Percentiles rank a stretch among this genome's conserved stretches.
Evolutionary conservation across 768 basidiomycete species (phyloP).

Genomic region (Tulasnella sp.): DNA sequence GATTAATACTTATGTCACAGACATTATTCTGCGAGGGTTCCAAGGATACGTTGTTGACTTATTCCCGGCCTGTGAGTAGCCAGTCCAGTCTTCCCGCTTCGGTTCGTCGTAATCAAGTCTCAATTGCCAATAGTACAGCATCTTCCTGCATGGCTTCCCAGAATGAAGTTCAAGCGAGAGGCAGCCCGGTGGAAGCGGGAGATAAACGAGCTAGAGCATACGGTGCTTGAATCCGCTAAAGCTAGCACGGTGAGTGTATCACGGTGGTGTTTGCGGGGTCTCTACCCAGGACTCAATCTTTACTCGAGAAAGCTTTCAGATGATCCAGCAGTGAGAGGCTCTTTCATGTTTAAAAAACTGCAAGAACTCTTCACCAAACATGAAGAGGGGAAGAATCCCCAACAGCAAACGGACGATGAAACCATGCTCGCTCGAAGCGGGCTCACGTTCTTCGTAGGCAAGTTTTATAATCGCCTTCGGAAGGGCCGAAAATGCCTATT

Average conservation of each 20-base stretch:
- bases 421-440: background rate
- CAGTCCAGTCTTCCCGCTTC: background rate
- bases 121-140: background rate
- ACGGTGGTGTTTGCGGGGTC: background rate
- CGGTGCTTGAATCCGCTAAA: background rate
- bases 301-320: background rate
- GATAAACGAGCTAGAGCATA: background rate
- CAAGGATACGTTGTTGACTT: constrained; percentile 14
- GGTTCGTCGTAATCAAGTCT: background rate
- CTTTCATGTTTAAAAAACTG: background rate
- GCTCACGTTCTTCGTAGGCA: background rate
- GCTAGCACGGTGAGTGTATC: background rate
- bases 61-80: background rate
- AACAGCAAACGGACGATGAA: background rate
- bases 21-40: background rate
- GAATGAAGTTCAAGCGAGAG: constrained; percentile 8
- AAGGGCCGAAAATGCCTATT: background rate
- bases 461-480: background rate
- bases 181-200: background rate
- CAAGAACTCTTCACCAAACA: background rate
- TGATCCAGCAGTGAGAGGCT: background rate
- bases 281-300: background rate
- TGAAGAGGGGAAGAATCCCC: background rate
- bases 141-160: constrained; percentile 23
- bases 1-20: background rate